Evolutionary conservation across 2,329 filamentous ascomycete genomes (phyloP), one percentile per base, ranked within the genome.

Genomic region (Rhexocercosporidium sp.): DNA sequence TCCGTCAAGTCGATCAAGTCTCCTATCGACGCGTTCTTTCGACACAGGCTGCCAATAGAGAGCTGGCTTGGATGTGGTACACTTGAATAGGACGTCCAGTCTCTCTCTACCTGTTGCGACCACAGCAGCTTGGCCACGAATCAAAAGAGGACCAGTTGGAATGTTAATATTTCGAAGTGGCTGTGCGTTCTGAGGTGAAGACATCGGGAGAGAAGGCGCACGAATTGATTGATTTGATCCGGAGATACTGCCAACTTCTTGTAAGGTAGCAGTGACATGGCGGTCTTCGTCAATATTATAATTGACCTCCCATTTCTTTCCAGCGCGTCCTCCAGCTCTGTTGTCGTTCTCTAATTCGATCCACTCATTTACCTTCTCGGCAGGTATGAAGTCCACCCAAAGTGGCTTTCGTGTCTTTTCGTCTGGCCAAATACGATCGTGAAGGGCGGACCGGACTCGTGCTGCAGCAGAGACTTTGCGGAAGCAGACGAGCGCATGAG

Each of bases 341-440:
- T 76, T 78, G 2, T 82, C 78, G 73, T 89, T 81, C 78, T 97
- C 93, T 47, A 80, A 84, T 8, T 87, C 84, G 66, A 96, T 90
- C 93, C 94, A 98, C 27, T 86, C 85, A 16, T 82, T 78, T 3
- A 96, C 85, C 70, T 88, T 87, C 29, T 93, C 88, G 20, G 91
- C 86, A 0, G 95, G 95, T 22, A 98, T 85, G 77, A 96, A 98
- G 77, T 99, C 96, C 3, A 93, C 92, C 87, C 91, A 96, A 0
- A 98, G 84, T 0, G 89, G 85, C 77, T 96, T 96, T 37, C 96
- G 87, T 72, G 90, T 92, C 66, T 90, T 88, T 80, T 98, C 95
- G 66, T 94, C 88, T 0, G 95, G 95, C 93, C 94, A 98, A 41
- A 94, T 86, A 25, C 86, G 86, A 66, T 89, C 87, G 79, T 99